A percentile compares a stretch with the other conserved stretches of the same genome.
Conservation (phyloP, 352 stramenopile genomes). For the Pythium periplocum region DNA sequence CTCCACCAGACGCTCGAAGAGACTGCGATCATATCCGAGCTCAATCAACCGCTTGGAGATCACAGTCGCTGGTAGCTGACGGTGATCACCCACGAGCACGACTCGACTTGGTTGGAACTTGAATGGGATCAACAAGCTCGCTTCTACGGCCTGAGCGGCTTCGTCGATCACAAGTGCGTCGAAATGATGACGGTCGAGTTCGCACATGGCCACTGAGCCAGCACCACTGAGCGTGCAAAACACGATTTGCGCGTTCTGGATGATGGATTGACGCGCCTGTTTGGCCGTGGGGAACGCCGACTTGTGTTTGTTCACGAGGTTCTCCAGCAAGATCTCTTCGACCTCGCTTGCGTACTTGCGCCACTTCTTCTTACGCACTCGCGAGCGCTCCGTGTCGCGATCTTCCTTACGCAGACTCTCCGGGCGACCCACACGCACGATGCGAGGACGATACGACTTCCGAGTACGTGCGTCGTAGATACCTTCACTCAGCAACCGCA, state of each 20-base stretch:
- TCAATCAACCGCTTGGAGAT: slow-evolving; percentile 86
- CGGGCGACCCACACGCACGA: slow-evolving; percentile 64
- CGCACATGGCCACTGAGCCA: slow-evolving; percentile 72
- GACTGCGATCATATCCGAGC: slow-evolving; percentile 89
- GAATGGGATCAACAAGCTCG: slow-evolving; percentile 95
- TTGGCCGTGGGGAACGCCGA: slow-evolving; percentile 48
- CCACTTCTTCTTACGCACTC: slow-evolving; percentile 47
- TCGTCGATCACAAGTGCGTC: slow-evolving; percentile 97
- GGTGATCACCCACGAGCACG: slow-evolving; percentile 93
- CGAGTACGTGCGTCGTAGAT: slow-evolving; percentile 47
- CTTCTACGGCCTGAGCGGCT: slow-evolving; percentile 95
- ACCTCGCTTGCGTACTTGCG: slow-evolving; percentile 70
- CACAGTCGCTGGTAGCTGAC: slow-evolving; percentile 97
- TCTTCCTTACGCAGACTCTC: slow-evolving; percentile 40
- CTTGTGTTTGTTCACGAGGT: slow-evolving; percentile 54
- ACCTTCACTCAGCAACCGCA: slow-evolving; percentile 58
- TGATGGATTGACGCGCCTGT: slow-evolving; percentile 53
- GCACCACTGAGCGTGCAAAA: slow-evolving; percentile 84
- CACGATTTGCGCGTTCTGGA: slow-evolving; percentile 75
- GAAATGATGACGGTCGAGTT: slow-evolving; percentile 89
- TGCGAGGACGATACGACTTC: slow-evolving; percentile 49
- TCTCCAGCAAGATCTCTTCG: slow-evolving; percentile 69
- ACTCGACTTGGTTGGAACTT: slow-evolving; percentile 81
- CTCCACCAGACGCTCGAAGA: slow-evolving; percentile 96
- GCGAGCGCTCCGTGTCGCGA: not conserved